Conservation (phyloP, 1,139 yeast genomes). For the Debaryomyces coudertii region DNA sequence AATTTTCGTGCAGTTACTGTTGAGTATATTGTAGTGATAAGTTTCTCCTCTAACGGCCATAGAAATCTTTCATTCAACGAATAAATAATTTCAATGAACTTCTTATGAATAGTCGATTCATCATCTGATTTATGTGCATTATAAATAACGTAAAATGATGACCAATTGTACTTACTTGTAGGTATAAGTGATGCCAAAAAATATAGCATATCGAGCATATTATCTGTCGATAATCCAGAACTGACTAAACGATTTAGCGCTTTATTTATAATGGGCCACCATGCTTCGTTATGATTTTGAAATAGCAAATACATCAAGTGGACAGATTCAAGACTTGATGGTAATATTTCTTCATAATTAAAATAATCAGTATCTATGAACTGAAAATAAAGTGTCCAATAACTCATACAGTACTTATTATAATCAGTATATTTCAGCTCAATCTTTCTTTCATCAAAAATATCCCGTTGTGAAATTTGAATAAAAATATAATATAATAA, state of each 20-base stretch:
- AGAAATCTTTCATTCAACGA: slow-evolving; percentile 27
- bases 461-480: slow-evolving; percentile 12
- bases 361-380: slow-evolving; percentile 7
- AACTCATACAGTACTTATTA: slow-evolving; percentile 5
- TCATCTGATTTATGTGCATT: slow-evolving; percentile 17
- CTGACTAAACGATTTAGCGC: slow-evolving; percentile 14
- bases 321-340: slow-evolving; percentile 18
- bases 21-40: slow-evolving; percentile 34
- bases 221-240: neutral
- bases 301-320: slow-evolving; percentile 18
- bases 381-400: slow-evolving; percentile 13
- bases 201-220: slow-evolving; percentile 14
- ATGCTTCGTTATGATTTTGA: slow-evolving; percentile 13
- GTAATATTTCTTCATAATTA: neutral
- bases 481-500: slow-evolving; percentile 25
- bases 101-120: slow-evolving; percentile 24
- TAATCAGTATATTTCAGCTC: slow-evolving; percentile 1
- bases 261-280: slow-evolving; percentile 26
- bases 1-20: slow-evolving; percentile 38
- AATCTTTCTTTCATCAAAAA: slow-evolving; percentile 8
- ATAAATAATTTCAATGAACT: slow-evolving; percentile 36
- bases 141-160: slow-evolving; percentile 28
- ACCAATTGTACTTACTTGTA: slow-evolving; percentile 26
- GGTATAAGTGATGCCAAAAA: slow-evolving; percentile 21
- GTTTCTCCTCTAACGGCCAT: slow-evolving; percentile 45